These are phyloP conservation scores for Xanthoceras sorbifolium DNA, from an alignment of 345 rosid genomes.

Conservation along the genomic window DNA sequence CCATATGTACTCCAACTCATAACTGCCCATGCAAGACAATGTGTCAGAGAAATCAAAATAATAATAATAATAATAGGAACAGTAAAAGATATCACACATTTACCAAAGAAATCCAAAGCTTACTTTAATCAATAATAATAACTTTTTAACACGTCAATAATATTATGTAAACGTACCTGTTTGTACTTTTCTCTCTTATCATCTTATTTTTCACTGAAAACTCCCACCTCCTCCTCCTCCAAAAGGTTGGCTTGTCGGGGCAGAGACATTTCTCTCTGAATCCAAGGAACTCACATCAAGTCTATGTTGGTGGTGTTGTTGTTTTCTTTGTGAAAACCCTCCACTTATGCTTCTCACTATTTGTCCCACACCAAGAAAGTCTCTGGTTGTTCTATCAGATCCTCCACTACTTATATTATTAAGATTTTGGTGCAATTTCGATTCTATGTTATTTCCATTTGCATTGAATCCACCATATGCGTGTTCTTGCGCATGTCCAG, in stretches of 20 bases:
- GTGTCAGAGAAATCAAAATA: constrained; percentile 45
- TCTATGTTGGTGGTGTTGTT: constrained; percentile 22
- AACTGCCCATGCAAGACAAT: constrained; percentile 47
- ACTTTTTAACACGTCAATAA: background rate
- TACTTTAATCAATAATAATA: background rate
- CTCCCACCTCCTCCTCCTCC: constrained; percentile 28
- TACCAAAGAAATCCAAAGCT: background rate
- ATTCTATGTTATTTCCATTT: constrained; percentile 12
- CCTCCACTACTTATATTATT: constrained; percentile 31
- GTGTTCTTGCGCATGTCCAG: constrained; percentile 20
- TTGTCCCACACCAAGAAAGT: constrained; percentile 81
- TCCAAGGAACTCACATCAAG: constrained; percentile 35
- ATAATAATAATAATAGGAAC: background rate
- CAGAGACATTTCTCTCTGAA: constrained; percentile 41
- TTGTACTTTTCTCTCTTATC: background rate
- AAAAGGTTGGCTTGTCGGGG: constrained; percentile 38
- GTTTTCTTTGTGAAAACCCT: constrained; percentile 41
- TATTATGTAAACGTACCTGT: background rate
- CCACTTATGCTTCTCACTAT: constrained; percentile 53
- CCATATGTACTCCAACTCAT: constrained; percentile 35
- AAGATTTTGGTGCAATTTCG: constrained; percentile 30
- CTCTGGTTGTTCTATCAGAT: constrained; percentile 67
- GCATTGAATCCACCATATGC: constrained; percentile 16
- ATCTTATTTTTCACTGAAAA: background rate
- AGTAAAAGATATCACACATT: background rate